Base-by-base conservation (phyloP, 176 grass and related monocot genomes). In the Leersia perrieri region DNA sequence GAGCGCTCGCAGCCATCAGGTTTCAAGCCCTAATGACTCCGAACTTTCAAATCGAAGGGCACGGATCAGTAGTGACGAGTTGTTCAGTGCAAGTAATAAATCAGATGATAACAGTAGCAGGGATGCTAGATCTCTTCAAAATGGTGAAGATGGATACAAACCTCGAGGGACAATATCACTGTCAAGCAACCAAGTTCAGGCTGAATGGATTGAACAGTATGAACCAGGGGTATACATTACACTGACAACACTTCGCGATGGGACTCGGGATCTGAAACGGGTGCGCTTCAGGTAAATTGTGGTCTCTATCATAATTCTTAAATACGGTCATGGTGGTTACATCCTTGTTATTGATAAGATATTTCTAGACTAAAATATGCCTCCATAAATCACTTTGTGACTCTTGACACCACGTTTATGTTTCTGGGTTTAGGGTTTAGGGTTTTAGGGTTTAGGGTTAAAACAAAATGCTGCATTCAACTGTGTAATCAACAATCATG, bases 161-260 rank as follows among this genome's bases (percentile, higher is more conserved):
- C 88, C 90, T 79, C 91, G 82, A 78, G 84, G 86, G 14, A 53
- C 69, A 20, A 35, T 89, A 66, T 83, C 83, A 53, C 42, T 88
- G 15, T 80, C 83, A 26, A 80, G 80, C 71, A 82, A 73, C 66
- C 86, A 93, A 74, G 91, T 90, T 39, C 88, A 97, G 76, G 91
- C 89, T 14, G 94, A 93, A 70, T 97, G 94, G 94, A 97, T 97
- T 76, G 94, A 97, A 73, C 91, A 93, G 74, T 97, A 97, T 87
- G 94, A 97, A 75, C 83, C 86, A 73, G 94, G 94, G 68, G 91
- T 97, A 77, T 97, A 97, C 68, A 97, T 97, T 60, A 97, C 94
- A 57, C 90, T 97, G 34, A 82, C 89, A 44, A 90, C 94, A 26
- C 87, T 97, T 83, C 70, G 41, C 30, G 94, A 97, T 80, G 94